phyloP scores from a whole-genome alignment of 208 protist species.

The Phytomonas francai region DNA sequence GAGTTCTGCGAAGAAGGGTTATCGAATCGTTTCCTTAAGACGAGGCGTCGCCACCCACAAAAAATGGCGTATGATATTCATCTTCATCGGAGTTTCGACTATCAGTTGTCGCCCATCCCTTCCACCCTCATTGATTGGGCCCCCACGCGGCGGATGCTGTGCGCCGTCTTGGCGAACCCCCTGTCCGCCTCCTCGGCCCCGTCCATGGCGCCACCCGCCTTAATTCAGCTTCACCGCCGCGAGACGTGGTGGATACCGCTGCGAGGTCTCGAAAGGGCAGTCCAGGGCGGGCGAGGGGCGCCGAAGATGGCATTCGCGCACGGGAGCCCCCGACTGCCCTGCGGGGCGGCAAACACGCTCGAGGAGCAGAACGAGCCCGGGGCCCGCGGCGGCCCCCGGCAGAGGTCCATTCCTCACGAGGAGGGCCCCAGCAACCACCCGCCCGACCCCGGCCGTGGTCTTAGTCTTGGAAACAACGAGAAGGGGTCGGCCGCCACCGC shows the following conservation, averaged over 20 bases:
- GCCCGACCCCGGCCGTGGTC: no score
- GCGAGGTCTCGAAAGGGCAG: constrained; percentile 4
- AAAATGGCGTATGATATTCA: constrained; percentile 44
- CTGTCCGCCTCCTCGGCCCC: background rate
- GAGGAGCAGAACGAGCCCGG: background rate
- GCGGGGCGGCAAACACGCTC: background rate
- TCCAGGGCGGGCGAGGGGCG: background rate
- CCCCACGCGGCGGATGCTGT: constrained; percentile 17
- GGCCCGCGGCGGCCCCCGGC: background rate
- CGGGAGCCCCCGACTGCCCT: background rate
- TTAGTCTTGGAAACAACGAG: no score
- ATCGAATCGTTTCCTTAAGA: no score
- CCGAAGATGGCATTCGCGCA: background rate
- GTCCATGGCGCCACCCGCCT: no score
- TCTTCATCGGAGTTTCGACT: constrained; percentile 71
- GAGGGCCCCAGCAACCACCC: no score
- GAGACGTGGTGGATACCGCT: background rate
- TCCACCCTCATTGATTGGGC: constrained; percentile 65
- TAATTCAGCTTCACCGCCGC: background rate
- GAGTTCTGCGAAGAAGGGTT: no score
- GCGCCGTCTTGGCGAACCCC: constrained; percentile 15
- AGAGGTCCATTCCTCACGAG: no score
- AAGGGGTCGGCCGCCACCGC: no score
- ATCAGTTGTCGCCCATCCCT: constrained; percentile 51
- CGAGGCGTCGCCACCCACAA: background rate